These are phyloP conservation scores for Arachis stenosperma DNA, from an alignment of 306 rosid genomes.

Conservation along the genomic window DNA sequence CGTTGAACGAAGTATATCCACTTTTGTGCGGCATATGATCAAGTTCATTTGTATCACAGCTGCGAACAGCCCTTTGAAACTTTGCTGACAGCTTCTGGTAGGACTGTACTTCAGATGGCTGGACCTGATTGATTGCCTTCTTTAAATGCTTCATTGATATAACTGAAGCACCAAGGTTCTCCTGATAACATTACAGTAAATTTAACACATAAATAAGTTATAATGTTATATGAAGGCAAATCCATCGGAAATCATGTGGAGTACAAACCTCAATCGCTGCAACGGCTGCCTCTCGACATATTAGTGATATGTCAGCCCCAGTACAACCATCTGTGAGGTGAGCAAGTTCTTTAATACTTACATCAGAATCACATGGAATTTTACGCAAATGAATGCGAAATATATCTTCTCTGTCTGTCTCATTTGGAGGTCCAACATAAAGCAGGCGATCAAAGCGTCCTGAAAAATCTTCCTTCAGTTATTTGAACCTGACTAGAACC, in stretches of 20 bases:
- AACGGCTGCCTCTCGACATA: constrained; percentile 86
- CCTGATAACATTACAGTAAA: constrained; percentile 51
- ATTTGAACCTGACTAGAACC: constrained; percentile 22
- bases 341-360: constrained; percentile 64
- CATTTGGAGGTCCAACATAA: constrained; percentile 89
- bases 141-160: constrained; percentile 76
- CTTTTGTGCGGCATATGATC: constrained; percentile 37
- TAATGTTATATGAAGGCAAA: constrained; percentile 23
- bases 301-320: constrained; percentile 83
- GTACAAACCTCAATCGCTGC: constrained; percentile 81
- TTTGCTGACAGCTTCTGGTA: constrained; percentile 65
- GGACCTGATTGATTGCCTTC: constrained; percentile 61
- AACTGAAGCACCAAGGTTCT: constrained; percentile 64
- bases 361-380: constrained; percentile 71
- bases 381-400: constrained; percentile 74
- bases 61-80: constrained; percentile 73
- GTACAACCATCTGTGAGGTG: constrained; percentile 70
- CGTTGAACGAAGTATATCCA: constrained; percentile 38
- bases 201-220: constrained; percentile 28
- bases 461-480: constrained; percentile 41
- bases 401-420: constrained; percentile 80
- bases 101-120: constrained; percentile 66
- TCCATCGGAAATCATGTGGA: constrained; percentile 14
- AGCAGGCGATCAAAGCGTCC: constrained; percentile 92
- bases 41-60: constrained; percentile 44